These are phyloP conservation scores for Craterostigma plantagineum DNA, from an alignment of 257 asterid species.

Conservation along the genomic window DNA sequence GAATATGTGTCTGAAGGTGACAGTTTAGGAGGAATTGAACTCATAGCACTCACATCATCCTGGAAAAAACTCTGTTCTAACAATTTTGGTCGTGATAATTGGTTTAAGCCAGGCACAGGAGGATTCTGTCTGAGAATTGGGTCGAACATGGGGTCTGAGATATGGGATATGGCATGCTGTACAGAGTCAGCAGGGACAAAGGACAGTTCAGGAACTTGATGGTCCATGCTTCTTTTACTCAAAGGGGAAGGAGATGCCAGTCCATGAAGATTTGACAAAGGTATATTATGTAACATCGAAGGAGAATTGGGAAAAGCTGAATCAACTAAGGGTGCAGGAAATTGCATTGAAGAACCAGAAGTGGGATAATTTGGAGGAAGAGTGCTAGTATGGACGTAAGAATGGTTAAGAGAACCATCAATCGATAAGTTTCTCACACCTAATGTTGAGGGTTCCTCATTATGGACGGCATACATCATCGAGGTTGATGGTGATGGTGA, in stretches of 20 bases:
- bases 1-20: slow-evolving; percentile 13
- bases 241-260: too few species aligned
- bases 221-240: too few species aligned
- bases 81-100: slow-evolving; percentile 23
- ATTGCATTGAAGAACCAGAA: slow-evolving; percentile 18
- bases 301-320: slow-evolving; percentile 9
- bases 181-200: slow-evolving; percentile 17
- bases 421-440: slow-evolving; percentile 13
- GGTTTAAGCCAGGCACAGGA: too few species aligned
- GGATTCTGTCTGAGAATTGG: slow-evolving; percentile 16
- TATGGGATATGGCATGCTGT: slow-evolving; percentile 18
- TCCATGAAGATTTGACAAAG: too few species aligned
- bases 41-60: slow-evolving; percentile 18
- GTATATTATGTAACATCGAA: too few species aligned
- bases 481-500: slow-evolving; percentile 17
- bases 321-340: slow-evolving; percentile 13
- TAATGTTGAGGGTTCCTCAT: slow-evolving; percentile 14
- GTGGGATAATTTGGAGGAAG: slow-evolving; percentile 12
- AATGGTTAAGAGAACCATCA: slow-evolving; percentile 14
- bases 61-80: slow-evolving; percentile 16
- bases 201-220: too few species aligned
- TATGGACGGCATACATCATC: slow-evolving; percentile 12
- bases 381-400: slow-evolving; percentile 19
- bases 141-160: slow-evolving; percentile 20
- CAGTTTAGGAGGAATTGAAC: slow-evolving; percentile 17